phyloP scores from a whole-genome alignment of 345 rosid species.

The Salix udensis region DNA sequence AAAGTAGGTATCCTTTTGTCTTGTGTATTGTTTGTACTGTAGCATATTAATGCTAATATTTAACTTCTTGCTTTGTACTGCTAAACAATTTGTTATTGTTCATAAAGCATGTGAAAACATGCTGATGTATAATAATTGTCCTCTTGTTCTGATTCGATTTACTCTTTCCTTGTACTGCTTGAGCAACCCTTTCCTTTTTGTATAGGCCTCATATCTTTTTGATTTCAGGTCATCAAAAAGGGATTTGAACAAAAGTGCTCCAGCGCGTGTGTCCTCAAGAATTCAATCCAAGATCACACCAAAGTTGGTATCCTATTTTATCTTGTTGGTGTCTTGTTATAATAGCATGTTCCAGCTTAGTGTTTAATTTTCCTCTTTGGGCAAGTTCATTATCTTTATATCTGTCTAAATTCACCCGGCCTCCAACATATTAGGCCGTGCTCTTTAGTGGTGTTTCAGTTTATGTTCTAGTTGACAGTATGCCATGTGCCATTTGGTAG shows the following conservation, averaged over 20 bases:
- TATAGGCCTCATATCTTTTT: not conserved
- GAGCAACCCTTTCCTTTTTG: not conserved
- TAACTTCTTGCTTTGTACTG: not conserved
- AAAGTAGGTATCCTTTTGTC: conserved; percentile 28
- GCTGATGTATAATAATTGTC: not conserved
- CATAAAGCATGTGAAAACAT: not conserved
- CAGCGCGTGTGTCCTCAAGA: conserved; percentile 15
- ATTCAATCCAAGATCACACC: conserved; percentile 33
- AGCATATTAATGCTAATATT: not conserved
- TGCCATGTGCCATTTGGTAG: not conserved
- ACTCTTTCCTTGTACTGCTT: not conserved
- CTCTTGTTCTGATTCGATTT: not conserved
- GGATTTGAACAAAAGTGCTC: conserved; percentile 4
- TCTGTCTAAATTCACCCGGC: not conserved
- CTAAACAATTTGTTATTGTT: not conserved
- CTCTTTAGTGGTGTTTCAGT: not conserved
- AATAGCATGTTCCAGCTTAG: not conserved
- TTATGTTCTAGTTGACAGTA: not conserved
- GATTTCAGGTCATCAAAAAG: conserved; percentile 12
- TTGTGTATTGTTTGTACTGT: not conserved
- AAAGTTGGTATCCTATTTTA: conserved; percentile 42
- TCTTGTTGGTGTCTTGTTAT: conserved; percentile 9
- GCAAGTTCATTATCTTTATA: not conserved
- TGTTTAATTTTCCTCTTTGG: conserved; percentile 10
- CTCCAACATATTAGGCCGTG: not conserved